Conservation (phyloP, 2,329 filamentous ascomycete genomes). For the Verticillium albo-atrum region DNA sequence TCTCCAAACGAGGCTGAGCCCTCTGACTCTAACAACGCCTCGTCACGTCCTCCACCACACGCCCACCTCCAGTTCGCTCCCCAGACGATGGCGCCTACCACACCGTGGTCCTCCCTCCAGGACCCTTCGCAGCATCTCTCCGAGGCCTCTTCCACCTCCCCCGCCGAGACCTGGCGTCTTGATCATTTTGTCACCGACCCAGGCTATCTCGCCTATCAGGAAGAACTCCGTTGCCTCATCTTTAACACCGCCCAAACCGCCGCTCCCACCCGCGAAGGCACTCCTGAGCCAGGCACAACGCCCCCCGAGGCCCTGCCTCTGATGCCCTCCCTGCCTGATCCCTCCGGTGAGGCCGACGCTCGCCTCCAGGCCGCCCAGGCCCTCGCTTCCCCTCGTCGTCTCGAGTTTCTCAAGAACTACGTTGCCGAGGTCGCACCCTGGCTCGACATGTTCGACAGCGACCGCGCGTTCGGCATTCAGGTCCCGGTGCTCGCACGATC, state of each 20-base stretch:
- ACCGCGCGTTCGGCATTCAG: slow-evolving; percentile 47
- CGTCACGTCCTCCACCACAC: background rate
- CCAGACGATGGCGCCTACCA: background rate
- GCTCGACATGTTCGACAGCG: slow-evolving; percentile 55
- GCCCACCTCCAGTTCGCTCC: background rate
- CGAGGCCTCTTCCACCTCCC: slow-evolving; percentile 14
- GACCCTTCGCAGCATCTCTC: slow-evolving; percentile 9
- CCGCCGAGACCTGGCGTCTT: slow-evolving; percentile 23
- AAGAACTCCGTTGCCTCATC: slow-evolving; percentile 40
- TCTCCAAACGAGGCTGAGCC: background rate
- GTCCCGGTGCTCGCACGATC: slow-evolving; percentile 43
- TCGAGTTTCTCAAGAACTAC: slow-evolving; percentile 43
- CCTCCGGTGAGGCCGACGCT: slow-evolving; percentile 2
- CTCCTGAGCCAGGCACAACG: slow-evolving; percentile 20
- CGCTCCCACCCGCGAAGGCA: slow-evolving; percentile 33
- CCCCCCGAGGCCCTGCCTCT: slow-evolving; percentile 24
- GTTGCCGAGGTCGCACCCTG: slow-evolving; percentile 49
- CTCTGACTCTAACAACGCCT: background rate
- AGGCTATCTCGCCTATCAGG: slow-evolving; percentile 38
- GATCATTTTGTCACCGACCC: slow-evolving; percentile 33
- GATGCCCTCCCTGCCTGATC: slow-evolving; percentile 7
- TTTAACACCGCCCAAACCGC: slow-evolving; percentile 40
- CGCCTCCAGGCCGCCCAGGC: slow-evolving; percentile 4
- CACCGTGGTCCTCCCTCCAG: background rate
- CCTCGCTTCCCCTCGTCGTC: slow-evolving; percentile 25